These are phyloP conservation scores for Punica granatum DNA, from an alignment of 345 rosid species.

Conservation along the genomic window DNA sequence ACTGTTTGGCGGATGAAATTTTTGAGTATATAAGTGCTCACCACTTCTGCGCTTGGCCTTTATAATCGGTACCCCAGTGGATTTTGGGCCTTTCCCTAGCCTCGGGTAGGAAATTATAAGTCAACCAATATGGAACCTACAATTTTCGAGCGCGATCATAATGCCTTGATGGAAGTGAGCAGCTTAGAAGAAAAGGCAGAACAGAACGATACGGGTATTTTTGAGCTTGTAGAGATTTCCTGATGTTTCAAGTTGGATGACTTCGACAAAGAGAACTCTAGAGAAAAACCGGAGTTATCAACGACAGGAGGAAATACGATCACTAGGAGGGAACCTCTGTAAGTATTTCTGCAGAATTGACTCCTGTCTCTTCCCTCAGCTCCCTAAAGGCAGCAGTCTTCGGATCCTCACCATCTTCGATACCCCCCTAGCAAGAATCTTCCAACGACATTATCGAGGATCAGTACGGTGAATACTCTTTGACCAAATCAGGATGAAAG, in stretches of 20 bases:
- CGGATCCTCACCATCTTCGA: slow-evolving; percentile 86
- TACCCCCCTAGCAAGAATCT: slow-evolving; percentile 62
- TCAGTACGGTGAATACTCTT: not conserved
- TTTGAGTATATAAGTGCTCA: slow-evolving; percentile 17
- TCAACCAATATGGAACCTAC: slow-evolving; percentile 76
- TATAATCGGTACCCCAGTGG: slow-evolving; percentile 87
- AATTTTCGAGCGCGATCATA: not conserved
- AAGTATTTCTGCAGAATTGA: slow-evolving; percentile 64
- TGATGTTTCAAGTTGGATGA: too few species aligned
- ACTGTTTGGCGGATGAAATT: not conserved
- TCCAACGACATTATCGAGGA: not conserved
- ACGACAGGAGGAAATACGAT: too few species aligned
- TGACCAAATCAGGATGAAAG: not conserved
- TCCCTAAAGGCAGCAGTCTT: slow-evolving; percentile 76
- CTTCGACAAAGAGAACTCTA: too few species aligned
- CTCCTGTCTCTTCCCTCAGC: slow-evolving; percentile 86
- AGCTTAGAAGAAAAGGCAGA: too few species aligned
- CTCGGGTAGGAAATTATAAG: slow-evolving; percentile 88
- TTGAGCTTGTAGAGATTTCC: too few species aligned
- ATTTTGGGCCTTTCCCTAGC: slow-evolving; percentile 71
- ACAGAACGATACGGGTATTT: too few species aligned
- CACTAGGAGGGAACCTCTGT: slow-evolving; percentile 55
- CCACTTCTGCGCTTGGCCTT: slow-evolving; percentile 99
- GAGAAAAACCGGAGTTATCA: too few species aligned
- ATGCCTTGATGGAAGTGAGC: not conserved